phyloP scores from a whole-genome alignment of 2,329 filamentous ascomycete genomes.

The Beauveria sp. region DNA sequence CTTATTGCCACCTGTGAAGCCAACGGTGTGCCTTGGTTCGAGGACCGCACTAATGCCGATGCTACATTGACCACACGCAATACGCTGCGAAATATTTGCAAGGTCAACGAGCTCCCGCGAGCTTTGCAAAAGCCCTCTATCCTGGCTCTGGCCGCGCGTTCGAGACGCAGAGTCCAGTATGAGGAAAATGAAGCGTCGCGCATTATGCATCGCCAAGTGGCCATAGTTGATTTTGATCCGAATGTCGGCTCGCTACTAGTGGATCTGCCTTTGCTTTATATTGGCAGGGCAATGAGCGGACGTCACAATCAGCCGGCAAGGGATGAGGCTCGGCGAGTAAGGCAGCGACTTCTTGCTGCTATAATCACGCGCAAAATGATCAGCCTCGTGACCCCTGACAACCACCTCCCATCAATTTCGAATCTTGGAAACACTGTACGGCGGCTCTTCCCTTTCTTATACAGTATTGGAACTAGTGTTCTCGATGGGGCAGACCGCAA shows the following conservation, averaged over 20 bases:
- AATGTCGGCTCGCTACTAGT: constrained; percentile 41
- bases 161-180: constrained; percentile 33
- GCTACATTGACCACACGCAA: constrained; percentile 72
- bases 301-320: constrained; percentile 16
- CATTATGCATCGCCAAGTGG: constrained; percentile 41
- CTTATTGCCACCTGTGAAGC: constrained; percentile 68
- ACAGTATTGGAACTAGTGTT: constrained; percentile 11
- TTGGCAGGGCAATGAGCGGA: background rate
- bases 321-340: constrained; percentile 22
- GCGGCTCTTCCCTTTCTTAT: constrained; percentile 41
- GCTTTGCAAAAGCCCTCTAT: constrained; percentile 62
- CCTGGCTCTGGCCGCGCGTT: constrained; percentile 49
- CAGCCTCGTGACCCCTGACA: constrained; percentile 42
- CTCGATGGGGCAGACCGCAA: constrained; percentile 21
- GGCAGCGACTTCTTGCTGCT: constrained; percentile 37
- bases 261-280: constrained; percentile 32
- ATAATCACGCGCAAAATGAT: constrained; percentile 42
- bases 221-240: constrained; percentile 40
- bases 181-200: constrained; percentile 46
- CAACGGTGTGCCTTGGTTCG: constrained; percentile 66
- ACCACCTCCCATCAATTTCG: constrained; percentile 31
- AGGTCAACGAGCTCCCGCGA: constrained; percentile 52
- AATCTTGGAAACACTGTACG: constrained; percentile 39
- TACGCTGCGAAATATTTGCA: constrained; percentile 62
- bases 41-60: constrained; percentile 78